A percentile compares a stretch with the other conserved stretches of the same genome.
Evolutionary conservation across 345 rosid species (phyloP).

Genomic region (Syzygium jambos): DNA sequence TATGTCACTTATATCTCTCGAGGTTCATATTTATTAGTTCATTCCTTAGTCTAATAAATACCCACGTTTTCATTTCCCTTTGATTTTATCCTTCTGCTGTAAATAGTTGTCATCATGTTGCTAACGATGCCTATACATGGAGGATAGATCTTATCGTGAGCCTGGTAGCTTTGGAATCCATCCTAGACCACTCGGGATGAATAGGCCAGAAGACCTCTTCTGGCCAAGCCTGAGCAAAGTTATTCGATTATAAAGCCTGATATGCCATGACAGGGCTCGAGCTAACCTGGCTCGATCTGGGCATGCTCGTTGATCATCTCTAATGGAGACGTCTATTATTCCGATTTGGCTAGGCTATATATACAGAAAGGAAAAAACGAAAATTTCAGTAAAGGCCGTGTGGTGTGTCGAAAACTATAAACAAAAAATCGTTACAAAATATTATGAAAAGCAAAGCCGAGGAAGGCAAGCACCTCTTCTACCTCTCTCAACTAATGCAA

Average conservation of each 20-base stretch:
- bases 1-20: background rate
- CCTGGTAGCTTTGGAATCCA: background rate
- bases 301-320: background rate
- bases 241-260: background rate
- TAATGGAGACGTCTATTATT: background rate
- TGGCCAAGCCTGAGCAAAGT: background rate
- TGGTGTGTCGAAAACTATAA: background rate
- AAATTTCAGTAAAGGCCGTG: background rate
- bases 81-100: background rate
- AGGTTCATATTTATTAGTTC: background rate
- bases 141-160: background rate
- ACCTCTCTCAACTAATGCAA: background rate
- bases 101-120: background rate
- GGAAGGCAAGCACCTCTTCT: background rate
- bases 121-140: background rate
- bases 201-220: rapidly evolving
- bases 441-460: background rate
- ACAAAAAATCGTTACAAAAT: background rate
- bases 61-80: background rate
- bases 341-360: background rate
- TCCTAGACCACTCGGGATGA: background rate
- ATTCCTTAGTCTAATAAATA: background rate
- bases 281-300: rapidly evolving
- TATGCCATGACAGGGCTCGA: background rate
- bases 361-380: background rate